These are phyloP conservation scores for Chlamydomonas incerta DNA, from an alignment of 139 green algal genomes.

Conservation along the genomic window DNA sequence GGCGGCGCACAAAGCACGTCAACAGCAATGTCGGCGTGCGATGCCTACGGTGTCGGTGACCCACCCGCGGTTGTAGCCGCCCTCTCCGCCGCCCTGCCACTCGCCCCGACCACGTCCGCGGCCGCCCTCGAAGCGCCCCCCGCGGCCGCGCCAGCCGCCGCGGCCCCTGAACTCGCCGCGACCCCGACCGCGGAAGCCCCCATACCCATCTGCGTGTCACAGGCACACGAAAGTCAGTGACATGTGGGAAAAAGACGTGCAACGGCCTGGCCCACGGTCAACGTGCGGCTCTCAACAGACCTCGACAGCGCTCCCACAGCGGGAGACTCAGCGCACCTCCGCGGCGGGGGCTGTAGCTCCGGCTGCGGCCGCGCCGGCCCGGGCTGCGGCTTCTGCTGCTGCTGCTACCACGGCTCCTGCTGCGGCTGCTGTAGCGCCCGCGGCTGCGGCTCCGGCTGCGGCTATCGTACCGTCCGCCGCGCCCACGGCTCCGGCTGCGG, in stretches of 20 bases:
- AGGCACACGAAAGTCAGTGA: no score
- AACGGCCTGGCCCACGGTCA: no score
- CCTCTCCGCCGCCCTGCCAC: not conserved
- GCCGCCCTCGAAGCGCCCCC: not conserved
- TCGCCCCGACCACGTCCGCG: slow-evolving; percentile 11
- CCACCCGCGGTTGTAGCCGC: not conserved
- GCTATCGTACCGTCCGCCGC: slow-evolving; percentile 25
- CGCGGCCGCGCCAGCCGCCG: slow-evolving; percentile 21
- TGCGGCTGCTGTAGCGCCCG: not conserved
- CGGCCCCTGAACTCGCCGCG: slow-evolving; percentile 23
- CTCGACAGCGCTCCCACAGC: no score
- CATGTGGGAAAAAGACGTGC: no score
- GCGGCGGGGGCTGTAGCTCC: slow-evolving; percentile 32
- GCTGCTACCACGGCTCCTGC: not conserved
- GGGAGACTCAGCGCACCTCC: not conserved
- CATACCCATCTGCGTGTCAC: slow-evolving; percentile 6
- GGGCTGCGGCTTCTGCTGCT: slow-evolving; percentile 31
- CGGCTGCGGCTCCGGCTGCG: slow-evolving; percentile 10
- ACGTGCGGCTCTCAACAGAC: no score
- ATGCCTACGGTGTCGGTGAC: not conserved
- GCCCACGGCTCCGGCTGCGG: slow-evolving; percentile 2
- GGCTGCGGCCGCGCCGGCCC: slow-evolving; percentile 10
- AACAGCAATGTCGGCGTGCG: no score
- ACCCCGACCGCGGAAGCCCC: slow-evolving; percentile 30
- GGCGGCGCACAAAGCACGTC: no score